phyloP scores from a whole-genome alignment of 2,329 filamentous ascomycete species.

The Phoma sp. region DNA sequence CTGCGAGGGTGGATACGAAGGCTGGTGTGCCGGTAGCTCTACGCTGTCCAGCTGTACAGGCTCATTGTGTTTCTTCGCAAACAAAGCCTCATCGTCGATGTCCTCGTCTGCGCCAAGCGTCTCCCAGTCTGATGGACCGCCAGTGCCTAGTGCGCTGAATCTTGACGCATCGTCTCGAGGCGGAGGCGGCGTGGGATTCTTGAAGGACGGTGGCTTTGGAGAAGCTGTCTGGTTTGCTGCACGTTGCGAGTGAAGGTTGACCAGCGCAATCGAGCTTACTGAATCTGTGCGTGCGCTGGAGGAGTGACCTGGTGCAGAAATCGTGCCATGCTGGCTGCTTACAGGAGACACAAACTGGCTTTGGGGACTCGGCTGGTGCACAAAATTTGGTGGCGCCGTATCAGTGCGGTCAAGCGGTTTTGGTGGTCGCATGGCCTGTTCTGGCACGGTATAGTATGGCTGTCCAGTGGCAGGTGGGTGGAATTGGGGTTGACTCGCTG shows the following conservation, averaged over 20 bases:
- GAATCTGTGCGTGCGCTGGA: conserved; percentile 34
- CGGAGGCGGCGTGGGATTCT: conserved; percentile 32
- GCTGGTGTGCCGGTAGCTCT: conserved; percentile 37
- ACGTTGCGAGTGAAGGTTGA: conserved; percentile 35
- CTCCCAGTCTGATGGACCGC: conserved; percentile 49
- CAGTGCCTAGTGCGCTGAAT: conserved; percentile 43
- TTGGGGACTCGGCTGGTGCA: conserved; percentile 35
- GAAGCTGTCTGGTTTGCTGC: conserved; percentile 31
- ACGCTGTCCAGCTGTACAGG: conserved; percentile 33
- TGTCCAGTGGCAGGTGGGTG: conserved; percentile 28
- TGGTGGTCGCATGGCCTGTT: conserved; percentile 35
- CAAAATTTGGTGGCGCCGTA: conserved; percentile 33
- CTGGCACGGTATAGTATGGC: conserved; percentile 24
- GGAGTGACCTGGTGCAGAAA: conserved; percentile 26
- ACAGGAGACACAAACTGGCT: conserved; percentile 45
- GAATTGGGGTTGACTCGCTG: conserved; percentile 4
- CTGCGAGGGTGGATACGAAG: conserved; percentile 34
- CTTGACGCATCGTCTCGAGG: conserved; percentile 36
- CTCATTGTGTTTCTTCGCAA: conserved; percentile 32
- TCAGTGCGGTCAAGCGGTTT: conserved; percentile 35
- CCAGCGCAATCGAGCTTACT: conserved; percentile 43
- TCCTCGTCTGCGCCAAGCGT: conserved; percentile 42
- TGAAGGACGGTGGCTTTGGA: conserved; percentile 30
- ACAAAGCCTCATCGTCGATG: conserved; percentile 46
- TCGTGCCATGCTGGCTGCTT: conserved; percentile 35